Base-by-base conservation (phyloP, 768 basidiomycete genomes). In the Leccinum uliginosum region DNA sequence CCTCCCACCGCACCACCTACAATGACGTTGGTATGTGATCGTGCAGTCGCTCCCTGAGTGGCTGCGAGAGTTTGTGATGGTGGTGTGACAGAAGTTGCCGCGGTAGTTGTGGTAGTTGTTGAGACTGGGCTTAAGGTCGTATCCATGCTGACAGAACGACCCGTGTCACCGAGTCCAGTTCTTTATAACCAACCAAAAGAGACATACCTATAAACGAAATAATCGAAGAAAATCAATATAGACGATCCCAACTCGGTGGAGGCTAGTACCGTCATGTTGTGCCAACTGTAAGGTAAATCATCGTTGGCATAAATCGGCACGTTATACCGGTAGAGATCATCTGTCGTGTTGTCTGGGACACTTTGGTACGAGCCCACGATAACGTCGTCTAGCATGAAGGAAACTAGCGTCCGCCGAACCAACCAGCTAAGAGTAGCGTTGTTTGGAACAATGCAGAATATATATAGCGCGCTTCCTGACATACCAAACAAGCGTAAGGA, bases 391-490 rank as follows among this genome's bases (percentile, higher is more conserved):
- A 65, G 38, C 3, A 47, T 7, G 35, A 65, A 66, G 35, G 35
- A 35, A 35, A 4, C 38, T 4, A 6, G 59, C 32, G 2, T 51
- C 8, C 1, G 58, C 60, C 6, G 55, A 35, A 17, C 15, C 35
- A 35, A 35, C 35, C 1, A 35, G 3, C 0, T 38, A 1, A 21
- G 12, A 6, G 44, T 45, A 23, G 40, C 21, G 24, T 2, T 0
- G 10, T 65, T 66, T 4, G 62, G 57, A 0, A 59, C 15, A 47
- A 61, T 66, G 30, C 63, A 66, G 29, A 55, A 66, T 48, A 66
- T 52, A 30, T 64, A 66, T 3, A 66, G 0, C 0, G 53, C 59
- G 4, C 35, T 66, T 19, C 65, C 62, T 65, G 40, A 6, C 15
- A 8, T 14, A 19, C 6, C 0, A 29, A 27, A 12, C 3, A 8